A percentile compares a stretch with the other conserved stretches of the same genome.
Conservation (phyloP, 805 yeast species). For the Jamesozyma jinghongensis region DNA sequence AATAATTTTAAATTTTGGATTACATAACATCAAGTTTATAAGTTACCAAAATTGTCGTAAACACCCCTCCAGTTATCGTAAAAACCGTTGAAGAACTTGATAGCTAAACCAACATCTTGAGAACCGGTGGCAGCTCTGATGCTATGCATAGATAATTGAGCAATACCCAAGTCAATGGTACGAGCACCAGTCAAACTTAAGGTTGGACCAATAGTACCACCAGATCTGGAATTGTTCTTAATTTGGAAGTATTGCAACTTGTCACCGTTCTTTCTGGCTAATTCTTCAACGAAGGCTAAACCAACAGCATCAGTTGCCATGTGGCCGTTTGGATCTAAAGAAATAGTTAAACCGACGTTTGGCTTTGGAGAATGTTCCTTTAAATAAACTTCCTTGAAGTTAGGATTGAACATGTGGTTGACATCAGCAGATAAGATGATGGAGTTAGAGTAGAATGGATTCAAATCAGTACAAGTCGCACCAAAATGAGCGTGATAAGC, state of each 20-base stretch:
- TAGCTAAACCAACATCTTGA: constrained; percentile 66
- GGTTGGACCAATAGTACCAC: constrained; percentile 82
- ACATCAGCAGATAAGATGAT: constrained; percentile 79
- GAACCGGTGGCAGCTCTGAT: constrained; percentile 76
- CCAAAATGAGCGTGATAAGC: constrained; percentile 31
- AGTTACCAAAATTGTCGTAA: constrained; percentile 43
- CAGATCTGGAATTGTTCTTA: constrained; percentile 75
- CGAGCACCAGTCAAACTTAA: constrained; percentile 60
- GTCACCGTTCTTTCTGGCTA: constrained; percentile 59
- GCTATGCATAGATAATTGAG: constrained; percentile 81
- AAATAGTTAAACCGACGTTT: constrained; percentile 62
- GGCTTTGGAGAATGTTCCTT: constrained; percentile 75
- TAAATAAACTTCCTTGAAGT: constrained; percentile 56
- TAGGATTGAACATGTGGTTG: constrained; percentile 73
- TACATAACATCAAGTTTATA: constrained; percentile 27
- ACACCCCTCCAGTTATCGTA: constrained; percentile 57
- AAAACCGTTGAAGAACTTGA: constrained; percentile 63
- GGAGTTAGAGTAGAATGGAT: constrained; percentile 58
- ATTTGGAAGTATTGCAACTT: constrained; percentile 74
- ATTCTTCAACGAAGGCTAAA: constrained; percentile 55
- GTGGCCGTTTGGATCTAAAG: constrained; percentile 71
- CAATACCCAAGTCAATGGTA: constrained; percentile 73
- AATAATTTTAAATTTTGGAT: too few species aligned
- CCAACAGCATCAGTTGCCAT: constrained; percentile 79
- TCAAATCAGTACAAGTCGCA: constrained; percentile 16